Base-by-base conservation (phyloP, 768 basidiomycete genomes). In the Amanita fuliginea region DNA sequence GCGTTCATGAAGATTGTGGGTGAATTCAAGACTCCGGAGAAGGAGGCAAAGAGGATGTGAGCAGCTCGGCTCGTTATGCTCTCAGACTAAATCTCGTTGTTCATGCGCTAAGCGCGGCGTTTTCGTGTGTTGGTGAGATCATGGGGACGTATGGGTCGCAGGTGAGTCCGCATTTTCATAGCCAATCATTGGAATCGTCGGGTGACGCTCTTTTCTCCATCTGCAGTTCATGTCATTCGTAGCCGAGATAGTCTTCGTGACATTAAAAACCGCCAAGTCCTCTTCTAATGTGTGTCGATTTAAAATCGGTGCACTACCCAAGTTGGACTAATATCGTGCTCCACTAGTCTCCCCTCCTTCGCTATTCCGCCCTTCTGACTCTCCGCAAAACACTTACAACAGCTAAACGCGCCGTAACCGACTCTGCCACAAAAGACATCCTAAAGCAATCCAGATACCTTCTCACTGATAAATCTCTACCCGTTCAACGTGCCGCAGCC, bases 161-260 rank as follows among this genome's bases (percentile, higher is more conserved):
- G 69, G 92, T 87, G 60, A 49, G 82, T 59, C 3, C 11, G 34
- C 14, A 28, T n/a, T 10, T 21, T 19, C 42, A 18, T 52, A n/a
- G 5, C 10, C 13, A 2, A 4, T 3, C 14, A 19, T 36, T 53
- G 13, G 30, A 16, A 8, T 14, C 11, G n/a, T 9, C n/a, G 5
- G 2, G 16, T 18, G 4, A 26, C 16, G 5, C 13, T 11, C 46
- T 13, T 26, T n/a, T 6, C 36, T 9, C 32, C 33, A 14, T 24
- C 28, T 43, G 1, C 54, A 98, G 90, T 81, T 93, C 61, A 95
- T 97, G 93, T 96, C 93, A 0, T 86, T 93, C 56, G 85, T 94
- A 80, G 76, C 83, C 24, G 95, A 98, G 60, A 86, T 94, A 30
- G 68, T 78, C 16, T 67, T 72, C 1, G 69, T 80, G 0, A 71